phyloP scores from a whole-genome alignment of 495 filamentous ascomycete species.

The Penicillium arizonense region DNA sequence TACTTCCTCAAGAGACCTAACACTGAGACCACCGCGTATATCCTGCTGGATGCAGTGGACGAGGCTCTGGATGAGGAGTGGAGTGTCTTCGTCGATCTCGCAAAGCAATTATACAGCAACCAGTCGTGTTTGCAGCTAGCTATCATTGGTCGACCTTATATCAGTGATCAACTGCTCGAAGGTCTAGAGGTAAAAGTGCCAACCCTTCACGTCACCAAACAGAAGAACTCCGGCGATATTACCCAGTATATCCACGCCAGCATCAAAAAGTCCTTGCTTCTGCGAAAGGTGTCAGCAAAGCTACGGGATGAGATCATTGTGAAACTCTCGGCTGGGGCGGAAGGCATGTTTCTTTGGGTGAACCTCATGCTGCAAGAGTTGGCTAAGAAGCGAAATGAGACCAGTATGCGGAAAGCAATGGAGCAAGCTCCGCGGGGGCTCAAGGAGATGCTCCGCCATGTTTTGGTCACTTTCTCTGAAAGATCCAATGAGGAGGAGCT shows the following conservation, averaged over 20 bases:
- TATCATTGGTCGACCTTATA: constrained; percentile 29
- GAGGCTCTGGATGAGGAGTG: constrained; percentile 28
- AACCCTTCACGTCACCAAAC: constrained; percentile 28
- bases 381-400: constrained; percentile 21
- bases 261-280: constrained; percentile 22
- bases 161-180: constrained; percentile 22
- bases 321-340: constrained; percentile 24
- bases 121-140: constrained; percentile 18
- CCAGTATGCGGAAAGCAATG: constrained; percentile 24
- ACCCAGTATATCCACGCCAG: constrained; percentile 25
- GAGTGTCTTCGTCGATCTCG: constrained; percentile 17
- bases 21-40: constrained; percentile 18
- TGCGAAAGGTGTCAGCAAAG: constrained; percentile 15
- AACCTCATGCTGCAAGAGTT: constrained; percentile 35
- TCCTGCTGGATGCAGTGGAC: constrained; percentile 35
- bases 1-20: constrained; percentile 20
- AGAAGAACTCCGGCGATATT: constrained; percentile 33
- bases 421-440: constrained; percentile 28
- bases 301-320: constrained; percentile 26
- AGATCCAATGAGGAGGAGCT: constrained; percentile 21
- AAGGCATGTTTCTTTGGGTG: constrained; percentile 40
- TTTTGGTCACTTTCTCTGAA: constrained; percentile 23
- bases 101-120: constrained; percentile 10
- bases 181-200: constrained; percentile 18
- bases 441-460: constrained; percentile 32